phyloP scores from a whole-genome alignment of 176 grass and related monocot genomes.

The Aegilops umbellulata region DNA sequence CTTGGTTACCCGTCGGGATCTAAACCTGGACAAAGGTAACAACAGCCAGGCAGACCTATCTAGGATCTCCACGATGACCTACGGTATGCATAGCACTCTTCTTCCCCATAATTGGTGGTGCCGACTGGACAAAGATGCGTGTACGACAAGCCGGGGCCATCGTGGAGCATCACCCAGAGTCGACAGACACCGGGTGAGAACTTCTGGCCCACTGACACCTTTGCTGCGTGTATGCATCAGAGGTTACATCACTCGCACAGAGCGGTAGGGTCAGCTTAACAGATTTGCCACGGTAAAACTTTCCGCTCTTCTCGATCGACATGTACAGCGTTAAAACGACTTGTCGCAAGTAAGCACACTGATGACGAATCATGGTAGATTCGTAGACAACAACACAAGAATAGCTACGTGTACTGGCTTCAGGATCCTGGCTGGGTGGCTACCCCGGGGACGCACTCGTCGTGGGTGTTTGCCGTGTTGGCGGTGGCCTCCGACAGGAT shows the following conservation, averaged over 20 bases:
- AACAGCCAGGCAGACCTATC: background rate
- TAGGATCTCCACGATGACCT: background rate
- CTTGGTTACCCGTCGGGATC: background rate
- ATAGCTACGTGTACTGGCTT: background rate
- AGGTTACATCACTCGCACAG: slow-evolving; percentile 4
- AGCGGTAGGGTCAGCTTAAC: slow-evolving; percentile 4
- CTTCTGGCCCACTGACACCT: background rate
- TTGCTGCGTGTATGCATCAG: background rate
- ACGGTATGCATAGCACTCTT: background rate
- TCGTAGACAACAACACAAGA: background rate
- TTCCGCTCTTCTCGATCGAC: background rate
- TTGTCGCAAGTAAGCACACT: background rate
- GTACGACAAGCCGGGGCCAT: slow-evolving; percentile 21
- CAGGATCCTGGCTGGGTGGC: background rate
- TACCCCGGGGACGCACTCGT: background rate
- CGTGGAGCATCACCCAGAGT: background rate
- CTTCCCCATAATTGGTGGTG: background rate
- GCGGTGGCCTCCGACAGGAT: slow-evolving; percentile 33
- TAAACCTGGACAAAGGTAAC: background rate
- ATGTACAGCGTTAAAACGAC: background rate
- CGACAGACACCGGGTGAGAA: background rate
- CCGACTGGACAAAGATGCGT: background rate
- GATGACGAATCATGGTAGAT: background rate
- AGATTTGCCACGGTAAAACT: background rate
- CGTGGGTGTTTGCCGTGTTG: background rate